phyloP scores from a whole-genome alignment of 306 rosid species.

The Cucurbita moschata region DNA sequence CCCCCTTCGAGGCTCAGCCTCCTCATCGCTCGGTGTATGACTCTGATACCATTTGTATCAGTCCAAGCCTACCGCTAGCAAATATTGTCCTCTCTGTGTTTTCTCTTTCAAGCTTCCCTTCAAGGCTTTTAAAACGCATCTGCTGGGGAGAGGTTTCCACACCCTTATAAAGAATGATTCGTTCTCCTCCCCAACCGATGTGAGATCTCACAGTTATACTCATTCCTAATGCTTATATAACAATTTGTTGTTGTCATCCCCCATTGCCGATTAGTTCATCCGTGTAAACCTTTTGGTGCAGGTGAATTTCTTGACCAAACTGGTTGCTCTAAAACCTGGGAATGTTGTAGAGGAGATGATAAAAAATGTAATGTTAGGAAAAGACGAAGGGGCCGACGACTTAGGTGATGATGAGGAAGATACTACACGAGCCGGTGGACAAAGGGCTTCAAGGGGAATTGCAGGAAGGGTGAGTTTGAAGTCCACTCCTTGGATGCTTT shows the following conservation, averaged over 20 bases:
- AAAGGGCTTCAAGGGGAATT: conserved; percentile 31
- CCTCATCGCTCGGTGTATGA: no score
- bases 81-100: no score
- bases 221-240: not conserved
- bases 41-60: no score
- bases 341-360: conserved; percentile 64
- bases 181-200: no score
- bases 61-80: no score
- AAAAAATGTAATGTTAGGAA: conserved; percentile 84
- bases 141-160: no score
- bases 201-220: not conserved
- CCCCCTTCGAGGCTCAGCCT: no score
- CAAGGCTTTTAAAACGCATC: no score
- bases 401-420: conserved; percentile 19
- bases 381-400: conserved; percentile 75
- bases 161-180: no score
- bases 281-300: conserved; percentile 17
- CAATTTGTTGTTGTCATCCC: not conserved
- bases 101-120: no score
- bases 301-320: conserved; percentile 83
- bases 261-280: not conserved
- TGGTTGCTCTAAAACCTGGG: conserved; percentile 87
- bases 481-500: conserved; percentile 2
- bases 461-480: conserved; percentile 61
- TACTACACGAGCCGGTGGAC: not conserved